phyloP scores from a whole-genome alignment of 2,329 filamentous ascomycete species.

The Stylonectria norvegica region DNA sequence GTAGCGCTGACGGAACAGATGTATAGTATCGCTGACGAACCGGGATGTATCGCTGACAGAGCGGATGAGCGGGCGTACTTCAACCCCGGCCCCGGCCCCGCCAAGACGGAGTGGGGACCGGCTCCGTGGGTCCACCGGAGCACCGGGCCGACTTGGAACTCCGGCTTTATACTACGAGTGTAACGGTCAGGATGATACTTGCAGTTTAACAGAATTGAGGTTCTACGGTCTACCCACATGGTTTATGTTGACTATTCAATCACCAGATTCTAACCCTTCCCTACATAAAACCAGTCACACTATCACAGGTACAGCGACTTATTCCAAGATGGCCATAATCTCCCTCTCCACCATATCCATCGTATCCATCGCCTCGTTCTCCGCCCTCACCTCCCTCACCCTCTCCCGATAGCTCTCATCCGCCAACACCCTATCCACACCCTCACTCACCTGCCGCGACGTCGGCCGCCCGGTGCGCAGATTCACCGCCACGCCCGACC shows the following conservation, averaged over 20 bases:
- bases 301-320: no score
- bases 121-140: neutral
- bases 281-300: constrained; percentile 4
- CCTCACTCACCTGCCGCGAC: constrained; percentile 25
- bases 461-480: constrained; percentile 35
- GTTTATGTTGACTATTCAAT: no score
- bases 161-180: no score
- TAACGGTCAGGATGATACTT: no score
- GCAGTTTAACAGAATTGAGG: no score
- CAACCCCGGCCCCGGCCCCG: no score
- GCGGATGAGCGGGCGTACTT: no score
- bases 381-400: constrained; percentile 28
- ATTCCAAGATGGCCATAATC: constrained; percentile 12
- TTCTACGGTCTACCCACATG: no score
- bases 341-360: constrained; percentile 23
- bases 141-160: neutral
- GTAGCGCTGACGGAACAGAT: no score
- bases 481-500: constrained; percentile 44
- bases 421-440: constrained; percentile 30
- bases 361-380: constrained; percentile 32
- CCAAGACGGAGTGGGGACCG: neutral
- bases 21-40: no score
- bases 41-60: no score
- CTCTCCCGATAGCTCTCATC: constrained; percentile 30
- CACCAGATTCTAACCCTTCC: no score